Conservation (phyloP, 2,329 filamentous ascomycete species). For the Proliferodiscus dingleyae region DNA sequence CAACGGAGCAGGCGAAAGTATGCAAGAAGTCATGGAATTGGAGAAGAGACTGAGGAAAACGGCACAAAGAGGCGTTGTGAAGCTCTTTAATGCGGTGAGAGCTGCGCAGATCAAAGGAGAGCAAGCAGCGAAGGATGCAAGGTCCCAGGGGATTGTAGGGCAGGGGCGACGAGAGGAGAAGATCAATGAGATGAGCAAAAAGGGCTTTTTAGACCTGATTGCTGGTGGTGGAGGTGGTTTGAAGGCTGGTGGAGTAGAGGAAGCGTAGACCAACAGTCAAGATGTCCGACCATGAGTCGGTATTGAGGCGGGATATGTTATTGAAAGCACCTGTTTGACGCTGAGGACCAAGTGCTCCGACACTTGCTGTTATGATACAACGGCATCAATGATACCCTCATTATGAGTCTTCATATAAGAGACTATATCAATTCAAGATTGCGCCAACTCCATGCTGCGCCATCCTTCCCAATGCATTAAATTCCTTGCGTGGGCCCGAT, state of each 20-base stretch:
- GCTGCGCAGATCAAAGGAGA: slow-evolving; percentile 86
- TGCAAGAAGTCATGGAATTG: slow-evolving; percentile 56
- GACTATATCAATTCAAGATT: not conserved
- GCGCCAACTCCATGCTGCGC: slow-evolving; percentile 7
- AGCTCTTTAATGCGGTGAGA: slow-evolving; percentile 92
- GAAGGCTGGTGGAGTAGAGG: slow-evolving; percentile 51
- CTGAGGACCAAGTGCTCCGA: slow-evolving; percentile 4
- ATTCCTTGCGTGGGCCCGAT: no score
- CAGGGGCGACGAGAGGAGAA: slow-evolving; percentile 77
- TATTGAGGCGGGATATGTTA: slow-evolving; percentile 23
- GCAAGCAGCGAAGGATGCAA: slow-evolving; percentile 66
- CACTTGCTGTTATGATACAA: slow-evolving; percentile 22
- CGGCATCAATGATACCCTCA: slow-evolving; percentile 20
- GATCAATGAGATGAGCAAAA: slow-evolving; percentile 92
- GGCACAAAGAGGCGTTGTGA: slow-evolving; percentile 88
- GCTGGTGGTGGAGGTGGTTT: slow-evolving; percentile 55
- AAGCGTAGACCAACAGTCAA: slow-evolving; percentile 19
- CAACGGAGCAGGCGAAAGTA: slow-evolving; percentile 38
- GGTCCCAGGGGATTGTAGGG: slow-evolving; percentile 71
- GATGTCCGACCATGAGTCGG: slow-evolving; percentile 8
- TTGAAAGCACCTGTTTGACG: slow-evolving; percentile 1
- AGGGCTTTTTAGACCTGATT: slow-evolving; percentile 92
- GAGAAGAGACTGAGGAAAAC: slow-evolving; percentile 82
- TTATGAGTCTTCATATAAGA: slow-evolving; percentile 10
- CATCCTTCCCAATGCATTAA: slow-evolving; percentile 5